These are phyloP conservation scores for Fusarium pseudocircinatum DNA, from an alignment of 2,329 filamentous ascomycete genomes.

Conservation along the genomic window DNA sequence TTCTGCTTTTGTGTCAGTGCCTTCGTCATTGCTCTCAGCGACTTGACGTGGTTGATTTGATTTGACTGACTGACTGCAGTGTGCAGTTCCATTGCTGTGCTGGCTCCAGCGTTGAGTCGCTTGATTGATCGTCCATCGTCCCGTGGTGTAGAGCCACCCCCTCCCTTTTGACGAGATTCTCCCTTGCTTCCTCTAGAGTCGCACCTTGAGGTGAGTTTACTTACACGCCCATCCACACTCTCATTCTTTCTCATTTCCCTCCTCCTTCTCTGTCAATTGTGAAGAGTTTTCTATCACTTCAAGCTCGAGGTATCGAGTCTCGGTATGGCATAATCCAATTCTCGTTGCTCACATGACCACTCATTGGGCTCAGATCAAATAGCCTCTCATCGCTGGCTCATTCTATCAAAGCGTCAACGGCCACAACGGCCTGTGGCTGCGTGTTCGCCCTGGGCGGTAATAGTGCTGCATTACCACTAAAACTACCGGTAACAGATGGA, in stretches of 20 bases:
- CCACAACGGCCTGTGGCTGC: constrained; percentile 23
- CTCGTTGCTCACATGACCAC: neutral
- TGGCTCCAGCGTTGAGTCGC: constrained; percentile 38
- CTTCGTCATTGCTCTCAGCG: constrained; percentile 33
- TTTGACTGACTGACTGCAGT: constrained; percentile 26
- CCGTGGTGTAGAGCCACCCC: constrained; percentile 24
- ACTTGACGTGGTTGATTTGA: constrained; percentile 34
- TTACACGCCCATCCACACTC: constrained; percentile 31
- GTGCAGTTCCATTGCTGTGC: constrained; percentile 34
- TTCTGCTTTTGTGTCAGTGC: constrained; percentile 34
- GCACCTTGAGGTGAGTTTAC: constrained; percentile 25
- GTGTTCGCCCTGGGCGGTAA: constrained; percentile 10
- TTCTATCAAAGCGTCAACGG: constrained; percentile 6
- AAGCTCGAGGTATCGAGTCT: neutral
- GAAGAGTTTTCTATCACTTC: neutral
- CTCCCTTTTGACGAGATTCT: neutral
- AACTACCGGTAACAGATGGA: constrained; percentile 12
- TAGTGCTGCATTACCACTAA: constrained; percentile 22
- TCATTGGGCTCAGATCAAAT: neutral
- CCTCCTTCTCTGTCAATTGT: neutral
- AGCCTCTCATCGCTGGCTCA: neutral
- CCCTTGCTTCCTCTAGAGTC: constrained; percentile 29
- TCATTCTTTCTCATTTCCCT: constrained; percentile 13
- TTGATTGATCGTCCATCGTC: constrained; percentile 34
- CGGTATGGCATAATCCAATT: neutral